Conservation (phyloP, 257 asterid genomes). For the Salvia hispanica region DNA sequence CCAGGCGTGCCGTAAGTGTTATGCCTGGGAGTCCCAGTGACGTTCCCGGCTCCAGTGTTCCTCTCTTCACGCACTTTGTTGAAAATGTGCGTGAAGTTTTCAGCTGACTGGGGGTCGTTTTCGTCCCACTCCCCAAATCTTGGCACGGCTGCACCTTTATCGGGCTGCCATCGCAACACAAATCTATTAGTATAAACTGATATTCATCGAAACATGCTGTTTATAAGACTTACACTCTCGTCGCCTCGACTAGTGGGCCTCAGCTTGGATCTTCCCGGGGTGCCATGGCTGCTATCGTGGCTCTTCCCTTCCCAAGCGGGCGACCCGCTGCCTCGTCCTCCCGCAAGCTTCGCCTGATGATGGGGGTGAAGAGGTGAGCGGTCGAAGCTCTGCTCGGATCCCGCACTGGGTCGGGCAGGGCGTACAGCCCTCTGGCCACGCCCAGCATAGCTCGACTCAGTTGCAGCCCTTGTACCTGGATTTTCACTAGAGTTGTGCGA, state of each 20-base stretch:
- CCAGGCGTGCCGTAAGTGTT: conserved; percentile 30
- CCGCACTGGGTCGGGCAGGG: conserved; percentile 50
- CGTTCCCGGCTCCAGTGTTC: conserved; percentile 45
- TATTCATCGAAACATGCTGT: too few species aligned
- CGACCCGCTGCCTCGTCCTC: conserved; percentile 55
- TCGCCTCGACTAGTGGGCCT: conserved; percentile 49
- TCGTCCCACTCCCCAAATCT: conserved; percentile 91
- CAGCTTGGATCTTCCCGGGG: conserved; percentile 52
- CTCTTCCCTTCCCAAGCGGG: conserved; percentile 68
- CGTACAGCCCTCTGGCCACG: conserved; percentile 48
- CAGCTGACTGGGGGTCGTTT: conserved; percentile 70
- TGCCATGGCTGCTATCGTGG: conserved; percentile 57
- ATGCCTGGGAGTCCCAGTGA: conserved; percentile 49
- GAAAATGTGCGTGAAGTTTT: conserved; percentile 71
- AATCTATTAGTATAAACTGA: too few species aligned
- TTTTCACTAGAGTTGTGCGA: conserved; percentile 46
- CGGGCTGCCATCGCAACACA: conserved; percentile 52
- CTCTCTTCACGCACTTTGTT: conserved; percentile 61
- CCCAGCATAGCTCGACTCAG: conserved; percentile 45
- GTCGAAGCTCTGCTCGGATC: conserved; percentile 67
- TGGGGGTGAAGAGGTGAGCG: conserved; percentile 74
- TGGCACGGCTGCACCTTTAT: conserved; percentile 78
- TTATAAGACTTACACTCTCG: conserved; percentile 61
- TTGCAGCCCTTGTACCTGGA: conserved; percentile 37
- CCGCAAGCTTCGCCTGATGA: conserved; percentile 48